These are phyloP conservation scores for Prunus fruticosa DNA, from an alignment of 306 rosid genomes.

Conservation along the genomic window DNA sequence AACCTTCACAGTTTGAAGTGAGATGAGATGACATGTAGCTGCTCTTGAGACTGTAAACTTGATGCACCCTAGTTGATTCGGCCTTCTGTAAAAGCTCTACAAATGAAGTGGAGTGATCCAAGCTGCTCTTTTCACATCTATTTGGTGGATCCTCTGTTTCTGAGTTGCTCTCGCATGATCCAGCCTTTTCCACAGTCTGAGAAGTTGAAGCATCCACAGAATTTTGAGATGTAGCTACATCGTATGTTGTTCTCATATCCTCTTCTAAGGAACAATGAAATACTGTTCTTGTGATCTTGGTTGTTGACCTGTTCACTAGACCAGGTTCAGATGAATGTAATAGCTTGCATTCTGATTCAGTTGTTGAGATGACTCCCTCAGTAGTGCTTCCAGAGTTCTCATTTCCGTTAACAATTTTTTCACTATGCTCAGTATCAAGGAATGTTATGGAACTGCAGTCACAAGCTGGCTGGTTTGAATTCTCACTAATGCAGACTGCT, in stretches of 20 bases:
- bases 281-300: conserved; percentile 33
- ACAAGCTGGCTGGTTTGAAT: conserved; percentile 21
- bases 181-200: conserved; percentile 61
- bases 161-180: conserved; percentile 72
- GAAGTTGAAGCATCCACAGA: conserved; percentile 52
- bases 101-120: conserved; percentile 34
- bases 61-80: conserved; percentile 40
- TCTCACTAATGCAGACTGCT: conserved; percentile 42
- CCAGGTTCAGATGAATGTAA: conserved; percentile 35
- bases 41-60: conserved; percentile 29
- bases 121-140: conserved; percentile 32
- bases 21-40: conserved; percentile 21
- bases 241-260: conserved; percentile 32
- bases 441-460: conserved; percentile 28
- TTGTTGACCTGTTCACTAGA: conserved; percentile 16
- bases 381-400: conserved; percentile 30
- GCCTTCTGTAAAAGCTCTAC: conserved; percentile 50
- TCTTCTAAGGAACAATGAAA: conserved; percentile 27
- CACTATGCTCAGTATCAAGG: conserved; percentile 27
- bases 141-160: conserved; percentile 60
- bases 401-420: conserved; percentile 27
- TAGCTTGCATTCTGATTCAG: conserved; percentile 49
- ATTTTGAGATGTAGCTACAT: conserved; percentile 52
- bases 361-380: conserved; percentile 29
- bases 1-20: conserved; percentile 24